Conservation (phyloP, 2,329 filamentous ascomycete species). For the Ceratocystis colombiana region DNA sequence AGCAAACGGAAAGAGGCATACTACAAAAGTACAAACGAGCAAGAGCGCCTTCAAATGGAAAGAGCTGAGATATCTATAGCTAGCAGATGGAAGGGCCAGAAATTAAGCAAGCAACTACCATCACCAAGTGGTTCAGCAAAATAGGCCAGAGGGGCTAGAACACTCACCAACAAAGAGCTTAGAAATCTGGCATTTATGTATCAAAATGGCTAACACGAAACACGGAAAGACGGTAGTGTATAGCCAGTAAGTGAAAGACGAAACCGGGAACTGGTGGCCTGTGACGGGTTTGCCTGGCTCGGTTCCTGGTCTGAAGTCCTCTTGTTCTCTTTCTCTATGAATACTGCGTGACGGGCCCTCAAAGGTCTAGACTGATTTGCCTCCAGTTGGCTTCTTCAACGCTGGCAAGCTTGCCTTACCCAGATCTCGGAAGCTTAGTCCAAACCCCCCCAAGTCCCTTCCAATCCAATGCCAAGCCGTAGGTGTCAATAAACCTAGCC, state of each 20-base stretch:
- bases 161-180: not conserved
- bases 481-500: conserved; percentile 16
- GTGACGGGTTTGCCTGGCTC: not conserved
- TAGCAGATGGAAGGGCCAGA: too few species aligned
- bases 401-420: not conserved
- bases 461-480: conserved; percentile 3
- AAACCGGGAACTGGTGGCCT: not conserved
- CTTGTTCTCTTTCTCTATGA: too few species aligned
- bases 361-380: too few species aligned
- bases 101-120: not conserved
- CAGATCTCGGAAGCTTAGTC: too few species aligned
- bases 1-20: not conserved
- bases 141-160: not conserved
- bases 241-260: not conserved
- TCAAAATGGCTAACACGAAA: not conserved
- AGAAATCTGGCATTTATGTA: not conserved
- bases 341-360: too few species aligned
- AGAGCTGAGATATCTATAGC: too few species aligned
- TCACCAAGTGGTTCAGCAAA: not conserved
- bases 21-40: not conserved
- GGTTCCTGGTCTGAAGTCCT: not conserved
- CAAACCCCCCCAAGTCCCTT: too few species aligned
- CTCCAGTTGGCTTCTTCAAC: not conserved
- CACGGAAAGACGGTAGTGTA: not conserved
- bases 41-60: too few species aligned